phyloP scores from a whole-genome alignment of 306 rosid genomes.

The Cicer yamashitae region DNA sequence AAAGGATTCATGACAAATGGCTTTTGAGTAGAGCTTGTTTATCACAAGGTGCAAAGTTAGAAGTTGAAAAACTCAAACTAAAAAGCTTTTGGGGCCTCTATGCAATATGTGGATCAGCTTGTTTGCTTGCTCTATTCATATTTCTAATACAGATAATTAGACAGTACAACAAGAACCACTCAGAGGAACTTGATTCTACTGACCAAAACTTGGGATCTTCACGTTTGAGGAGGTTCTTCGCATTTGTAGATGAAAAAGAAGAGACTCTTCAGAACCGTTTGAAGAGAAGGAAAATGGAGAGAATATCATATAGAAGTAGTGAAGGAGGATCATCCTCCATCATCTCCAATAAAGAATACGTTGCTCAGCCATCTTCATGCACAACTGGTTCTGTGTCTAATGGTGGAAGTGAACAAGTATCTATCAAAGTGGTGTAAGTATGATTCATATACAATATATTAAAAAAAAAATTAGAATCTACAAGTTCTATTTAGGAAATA shows the following conservation, averaged over 20 bases:
- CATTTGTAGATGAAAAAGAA: constrained; percentile 79
- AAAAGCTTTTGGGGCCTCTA: constrained; percentile 91
- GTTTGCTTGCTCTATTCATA: constrained; percentile 67
- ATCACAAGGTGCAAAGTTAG: constrained; percentile 65
- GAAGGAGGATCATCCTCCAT: constrained; percentile 47
- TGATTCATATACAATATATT: background rate
- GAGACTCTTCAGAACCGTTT: constrained; percentile 56
- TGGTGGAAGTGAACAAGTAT: constrained; percentile 4
- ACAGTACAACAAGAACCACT: constrained; percentile 63
- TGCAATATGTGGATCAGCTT: constrained; percentile 69
- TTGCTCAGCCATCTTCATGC: constrained; percentile 26
- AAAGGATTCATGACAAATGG: constrained; percentile 98
- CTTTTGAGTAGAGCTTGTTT: constrained; percentile 74
- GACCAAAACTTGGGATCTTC: constrained; percentile 46
- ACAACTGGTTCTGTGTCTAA: constrained; percentile 33
- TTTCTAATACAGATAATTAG: constrained; percentile 54
- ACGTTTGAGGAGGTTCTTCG: constrained; percentile 62
- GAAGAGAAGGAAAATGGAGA: constrained; percentile 69
- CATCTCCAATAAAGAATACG: constrained; percentile 45
- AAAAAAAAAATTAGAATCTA: background rate
- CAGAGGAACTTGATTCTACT: constrained; percentile 41
- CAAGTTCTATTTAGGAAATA: background rate
- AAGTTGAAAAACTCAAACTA: constrained; percentile 76
- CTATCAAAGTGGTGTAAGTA: constrained; percentile 17
- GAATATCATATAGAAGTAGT: constrained; percentile 51